These are phyloP conservation scores for Micromonas pusilla DNA, from an alignment of 139 green algal genomes.

Conservation along the genomic window DNA sequence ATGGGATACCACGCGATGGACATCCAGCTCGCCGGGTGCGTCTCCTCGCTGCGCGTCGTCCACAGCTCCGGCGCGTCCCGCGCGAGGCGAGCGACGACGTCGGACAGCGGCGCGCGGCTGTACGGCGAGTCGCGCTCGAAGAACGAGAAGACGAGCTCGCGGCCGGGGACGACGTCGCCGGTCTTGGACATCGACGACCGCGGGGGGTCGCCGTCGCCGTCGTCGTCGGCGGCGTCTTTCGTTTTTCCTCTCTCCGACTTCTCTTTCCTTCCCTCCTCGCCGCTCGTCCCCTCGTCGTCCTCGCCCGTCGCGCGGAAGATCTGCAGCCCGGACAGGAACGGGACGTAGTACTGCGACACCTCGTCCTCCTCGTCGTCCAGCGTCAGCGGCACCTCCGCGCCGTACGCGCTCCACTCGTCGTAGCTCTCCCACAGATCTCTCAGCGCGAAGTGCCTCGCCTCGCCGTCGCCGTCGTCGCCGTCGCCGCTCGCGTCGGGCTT, in stretches of 20 bases:
- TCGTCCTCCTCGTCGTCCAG: slow-evolving; percentile 17
- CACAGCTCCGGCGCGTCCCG: neutral
- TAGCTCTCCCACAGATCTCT: slow-evolving; percentile 29
- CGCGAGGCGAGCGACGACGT: slow-evolving; percentile 19
- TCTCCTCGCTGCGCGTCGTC: neutral
- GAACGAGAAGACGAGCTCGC: slow-evolving; percentile 18
- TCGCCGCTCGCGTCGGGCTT: too few species aligned
- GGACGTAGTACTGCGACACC: slow-evolving; percentile 32
- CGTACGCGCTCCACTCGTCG: slow-evolving; percentile 38
- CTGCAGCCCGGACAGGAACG: slow-evolving; percentile 26
- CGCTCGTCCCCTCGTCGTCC: neutral
- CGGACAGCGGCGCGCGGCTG: slow-evolving; percentile 22
- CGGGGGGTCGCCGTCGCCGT: neutral
- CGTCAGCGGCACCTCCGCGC: slow-evolving; percentile 29
- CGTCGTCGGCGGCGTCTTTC: neutral
- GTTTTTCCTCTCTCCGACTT: neutral
- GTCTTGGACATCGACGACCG: neutral
- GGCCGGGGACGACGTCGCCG: neutral
- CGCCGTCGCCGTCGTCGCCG: neutral
- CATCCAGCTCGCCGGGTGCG: slow-evolving; percentile 28
- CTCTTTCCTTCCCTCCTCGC: neutral
- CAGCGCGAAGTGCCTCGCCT: slow-evolving; percentile 17
- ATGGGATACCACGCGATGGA: slow-evolving; percentile 38
- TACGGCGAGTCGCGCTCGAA: slow-evolving; percentile 29
- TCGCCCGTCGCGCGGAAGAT: slow-evolving; percentile 1